Evolutionary conservation across 163 green algal species (phyloP), one percentile per base, ranked within the genome.

Genomic region (Scenedesmus sp.): DNA sequence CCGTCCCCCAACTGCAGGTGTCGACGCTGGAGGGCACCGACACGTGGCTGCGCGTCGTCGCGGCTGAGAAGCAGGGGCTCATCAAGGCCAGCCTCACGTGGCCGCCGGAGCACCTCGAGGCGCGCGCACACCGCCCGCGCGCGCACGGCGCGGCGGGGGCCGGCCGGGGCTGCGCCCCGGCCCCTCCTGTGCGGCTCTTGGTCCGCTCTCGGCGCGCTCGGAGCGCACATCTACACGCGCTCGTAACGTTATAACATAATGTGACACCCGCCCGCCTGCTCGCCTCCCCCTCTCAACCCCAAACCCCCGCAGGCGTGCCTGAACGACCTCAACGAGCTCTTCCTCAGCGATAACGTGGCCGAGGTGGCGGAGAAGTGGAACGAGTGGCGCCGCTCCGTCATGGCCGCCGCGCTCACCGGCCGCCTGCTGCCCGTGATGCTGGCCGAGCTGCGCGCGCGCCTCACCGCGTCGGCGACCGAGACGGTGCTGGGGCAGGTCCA

Each of bases 51-150:
- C 65, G 63, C 33, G 44, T 77, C 20, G 29, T 56, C 34, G 29
- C 51, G 15, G 75, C 75, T 29, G 75, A 70, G 39, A 62, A 36
- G 42, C n/a, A 42, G 42, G 75, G 75, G 15, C 75, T 82, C 2
- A 62, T 77, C 22, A 76, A 13, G 3, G 28, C 39, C 14, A 58
- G 15, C 11, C 28, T 82, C 2, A 34, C 26, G 2, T 65, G 31
- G 50, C 62, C 74, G 26, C 50, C 66, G 51, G 50, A 44, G 15
- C 24, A 58, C n/a, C 17, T 82, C 15, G 28, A 76, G 34, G 63
- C 63, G 62, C 22, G 48, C 39, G 39, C 39, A 10, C 39, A n/a
- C n/a, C n/a, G n/a, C n/a, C n/a, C n/a, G n/a, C n/a, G n/a, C n/a
- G n/a, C n/a, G n/a, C n/a, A n/a, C n/a, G n/a, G n/a, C n/a, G n/a